These are phyloP conservation scores for Neobulgaria alba DNA, from an alignment of 2,329 filamentous ascomycete species.

Conservation along the genomic window DNA sequence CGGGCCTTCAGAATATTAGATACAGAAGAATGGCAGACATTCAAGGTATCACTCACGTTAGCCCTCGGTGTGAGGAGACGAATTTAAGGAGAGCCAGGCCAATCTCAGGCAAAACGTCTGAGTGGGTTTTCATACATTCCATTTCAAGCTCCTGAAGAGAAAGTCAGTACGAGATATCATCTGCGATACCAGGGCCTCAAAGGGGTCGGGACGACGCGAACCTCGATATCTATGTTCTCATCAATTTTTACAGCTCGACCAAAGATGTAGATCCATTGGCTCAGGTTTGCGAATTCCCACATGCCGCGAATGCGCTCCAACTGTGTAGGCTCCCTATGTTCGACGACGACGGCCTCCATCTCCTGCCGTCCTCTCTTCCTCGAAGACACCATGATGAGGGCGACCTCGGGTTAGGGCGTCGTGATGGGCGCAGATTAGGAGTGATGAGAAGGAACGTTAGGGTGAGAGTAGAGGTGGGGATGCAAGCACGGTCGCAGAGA, in stretches of 20 bases:
- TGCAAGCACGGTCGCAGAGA: no score
- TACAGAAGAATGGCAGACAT: background rate
- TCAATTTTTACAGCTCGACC: conserved; percentile 84
- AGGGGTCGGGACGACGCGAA: conserved; percentile 35
- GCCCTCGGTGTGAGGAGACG: conserved; percentile 84
- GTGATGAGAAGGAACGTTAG: no score
- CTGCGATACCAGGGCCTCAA: background rate
- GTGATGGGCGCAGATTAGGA: background rate
- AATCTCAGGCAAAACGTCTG: conserved; percentile 67
- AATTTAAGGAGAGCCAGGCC: conserved; percentile 84
- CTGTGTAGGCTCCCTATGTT: conserved; percentile 30
- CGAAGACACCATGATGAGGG: conserved; percentile 34
- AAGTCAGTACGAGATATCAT: conserved; percentile 7
- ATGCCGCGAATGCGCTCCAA: conserved; percentile 71
- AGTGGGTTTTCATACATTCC: conserved; percentile 76
- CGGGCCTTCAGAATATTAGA: conserved; percentile 47
- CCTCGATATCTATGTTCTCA: conserved; percentile 82
- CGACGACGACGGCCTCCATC: conserved; percentile 30
- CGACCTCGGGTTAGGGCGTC: conserved; percentile 4
- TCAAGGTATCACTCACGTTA: conserved; percentile 59
- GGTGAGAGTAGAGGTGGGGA: no score
- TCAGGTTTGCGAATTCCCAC: conserved; percentile 93
- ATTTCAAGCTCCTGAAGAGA: conserved; percentile 69
- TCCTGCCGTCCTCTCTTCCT: conserved; percentile 42
- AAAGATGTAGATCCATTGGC: conserved; percentile 90